Conservation (phyloP, 2,329 filamentous ascomycete species). For the Pleochaeta shiraiana region DNA sequence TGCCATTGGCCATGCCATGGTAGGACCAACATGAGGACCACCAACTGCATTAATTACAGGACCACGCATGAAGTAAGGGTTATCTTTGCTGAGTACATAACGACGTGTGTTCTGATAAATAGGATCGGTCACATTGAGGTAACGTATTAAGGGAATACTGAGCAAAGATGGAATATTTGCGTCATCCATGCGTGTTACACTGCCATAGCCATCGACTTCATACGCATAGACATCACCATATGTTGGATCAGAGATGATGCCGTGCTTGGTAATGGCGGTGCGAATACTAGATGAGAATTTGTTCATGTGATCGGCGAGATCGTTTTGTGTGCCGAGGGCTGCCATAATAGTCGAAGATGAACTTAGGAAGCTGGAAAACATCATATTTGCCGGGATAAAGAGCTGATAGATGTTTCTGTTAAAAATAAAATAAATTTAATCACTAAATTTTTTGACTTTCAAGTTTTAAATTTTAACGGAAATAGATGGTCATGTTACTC, state of each 20-base stretch:
- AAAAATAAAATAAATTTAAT: background rate
- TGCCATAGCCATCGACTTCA: conserved; percentile 54
- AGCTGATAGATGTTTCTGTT: conserved; percentile 49
- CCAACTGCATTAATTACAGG: conserved; percentile 41
- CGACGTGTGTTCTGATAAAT: conserved; percentile 60
- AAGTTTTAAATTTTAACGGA: background rate
- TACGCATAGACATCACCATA: conserved; percentile 53
- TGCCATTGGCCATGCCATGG: conserved; percentile 32
- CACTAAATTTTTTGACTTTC: background rate
- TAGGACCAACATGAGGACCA: conserved; percentile 40
- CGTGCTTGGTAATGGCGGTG: conserved; percentile 46
- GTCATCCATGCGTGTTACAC: conserved; percentile 42
- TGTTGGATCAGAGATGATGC: conserved; percentile 38
- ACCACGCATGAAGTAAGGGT: conserved; percentile 48
- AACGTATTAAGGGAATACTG: conserved; percentile 41
- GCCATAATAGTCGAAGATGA: conserved; percentile 30
- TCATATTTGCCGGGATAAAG: conserved; percentile 79
- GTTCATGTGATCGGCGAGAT: conserved; percentile 33
- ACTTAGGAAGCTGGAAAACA: conserved; percentile 44
- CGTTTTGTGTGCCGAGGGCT: conserved; percentile 25
- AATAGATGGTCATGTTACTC: no score
- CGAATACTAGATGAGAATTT: conserved; percentile 39
- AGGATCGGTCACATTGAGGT: conserved; percentile 32
- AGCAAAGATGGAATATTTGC: conserved; percentile 48
- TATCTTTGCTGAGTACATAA: conserved; percentile 54